Conservation (phyloP, 1,139 yeast species). For the Diutina pseudorugosa region DNA sequence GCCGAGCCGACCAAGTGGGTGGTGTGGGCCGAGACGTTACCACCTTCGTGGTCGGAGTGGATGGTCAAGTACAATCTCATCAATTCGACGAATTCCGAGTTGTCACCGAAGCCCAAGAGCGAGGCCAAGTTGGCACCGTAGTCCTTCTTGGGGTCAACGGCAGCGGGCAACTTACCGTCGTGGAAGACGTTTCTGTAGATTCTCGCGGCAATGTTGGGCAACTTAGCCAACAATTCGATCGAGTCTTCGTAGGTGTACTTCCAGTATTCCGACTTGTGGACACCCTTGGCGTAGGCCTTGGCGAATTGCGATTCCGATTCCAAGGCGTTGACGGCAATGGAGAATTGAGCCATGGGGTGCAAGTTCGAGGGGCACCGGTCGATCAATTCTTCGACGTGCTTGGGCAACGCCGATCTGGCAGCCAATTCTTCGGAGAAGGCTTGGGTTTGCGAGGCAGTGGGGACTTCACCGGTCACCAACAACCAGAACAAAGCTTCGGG, state of each 20-base stretch:
- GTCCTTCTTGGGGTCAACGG: conserved; percentile 26
- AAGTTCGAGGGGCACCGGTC: conserved; percentile 75
- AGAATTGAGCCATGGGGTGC: conserved; percentile 97
- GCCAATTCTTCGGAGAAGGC: conserved; percentile 76
- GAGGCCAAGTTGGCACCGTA: conserved; percentile 86
- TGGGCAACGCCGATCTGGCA: conserved; percentile 74
- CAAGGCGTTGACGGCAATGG: conserved; percentile 85
- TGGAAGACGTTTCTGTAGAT: conserved; percentile 85
- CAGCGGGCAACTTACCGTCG: conserved; percentile 60
- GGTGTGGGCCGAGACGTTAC: conserved; percentile 95
- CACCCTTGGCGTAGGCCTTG: conserved; percentile 83
- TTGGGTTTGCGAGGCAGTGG: conserved; percentile 63
- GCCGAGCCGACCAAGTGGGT: conserved; percentile 97
- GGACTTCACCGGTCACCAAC: conserved; percentile 82
- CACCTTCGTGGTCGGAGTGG: conserved; percentile 98
- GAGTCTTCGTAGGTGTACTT: conserved; percentile 85
- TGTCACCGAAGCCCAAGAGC: conserved; percentile 71
- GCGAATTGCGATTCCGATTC: conserved; percentile 88
- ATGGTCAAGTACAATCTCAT: conserved; percentile 89
- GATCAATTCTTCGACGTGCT: conserved; percentile 70
- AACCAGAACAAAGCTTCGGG: conserved; percentile 95
- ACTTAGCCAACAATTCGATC: conserved; percentile 77
- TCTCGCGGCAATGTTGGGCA: conserved; percentile 88
- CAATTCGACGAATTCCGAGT: conserved; percentile 75
- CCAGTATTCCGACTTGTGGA: conserved; percentile 84